phyloP scores from a whole-genome alignment of 768 basidiomycete genomes.

The Scleroderma bovista region DNA sequence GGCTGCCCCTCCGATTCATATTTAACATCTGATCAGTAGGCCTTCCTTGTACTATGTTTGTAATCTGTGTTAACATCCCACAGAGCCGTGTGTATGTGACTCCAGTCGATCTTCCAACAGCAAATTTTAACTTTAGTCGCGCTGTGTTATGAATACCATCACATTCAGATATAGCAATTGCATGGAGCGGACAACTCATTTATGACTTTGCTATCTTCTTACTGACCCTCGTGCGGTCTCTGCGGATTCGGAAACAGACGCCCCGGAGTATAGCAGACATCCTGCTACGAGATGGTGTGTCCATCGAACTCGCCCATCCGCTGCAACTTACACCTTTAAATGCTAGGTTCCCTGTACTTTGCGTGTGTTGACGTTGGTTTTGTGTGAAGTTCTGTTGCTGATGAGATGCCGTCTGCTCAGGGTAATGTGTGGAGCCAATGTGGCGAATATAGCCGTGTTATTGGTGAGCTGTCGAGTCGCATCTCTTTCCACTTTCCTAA shows the following conservation, averaged over 20 bases:
- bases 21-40: conserved; percentile 4
- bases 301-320: neutral
- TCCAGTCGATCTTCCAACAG: neutral
- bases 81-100: neutral
- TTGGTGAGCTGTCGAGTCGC: conserved; percentile 3
- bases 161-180: conserved; percentile 4
- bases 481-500: neutral
- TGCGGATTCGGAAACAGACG: neutral
- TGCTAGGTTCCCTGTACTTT: conserved; percentile 13
- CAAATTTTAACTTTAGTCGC: neutral
- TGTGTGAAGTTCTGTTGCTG: neutral
- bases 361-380: conserved; percentile 4
- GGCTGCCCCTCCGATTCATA: neutral
- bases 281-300: conserved; percentile 12
- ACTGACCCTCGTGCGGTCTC: conserved; percentile 14
- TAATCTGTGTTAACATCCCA: neutral
- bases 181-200: conserved; percentile 9
- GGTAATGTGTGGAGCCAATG: conserved; percentile 7
- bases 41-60: neutral
- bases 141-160: neutral
- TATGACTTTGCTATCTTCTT: conserved; percentile 18
- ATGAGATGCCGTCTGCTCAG: neutral
- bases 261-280: conserved; percentile 6
- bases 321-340: neutral
- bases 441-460: conserved; percentile 6